Conservation (phyloP, 306 rosid genomes). For the Citrullus mucosospermus region DNA sequence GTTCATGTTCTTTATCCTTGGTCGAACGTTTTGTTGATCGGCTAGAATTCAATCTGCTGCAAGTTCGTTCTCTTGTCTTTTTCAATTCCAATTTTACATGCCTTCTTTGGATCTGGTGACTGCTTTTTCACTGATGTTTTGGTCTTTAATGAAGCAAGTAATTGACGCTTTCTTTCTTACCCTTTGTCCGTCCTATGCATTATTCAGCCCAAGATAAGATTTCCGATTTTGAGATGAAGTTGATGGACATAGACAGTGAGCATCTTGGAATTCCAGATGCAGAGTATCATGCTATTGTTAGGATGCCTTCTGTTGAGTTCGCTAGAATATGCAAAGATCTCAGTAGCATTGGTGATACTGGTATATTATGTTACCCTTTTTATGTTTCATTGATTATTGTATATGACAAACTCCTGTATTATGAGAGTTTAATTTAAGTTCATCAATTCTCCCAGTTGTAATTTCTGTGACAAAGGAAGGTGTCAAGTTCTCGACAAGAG, state of each 20-base stretch:
- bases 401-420: not conserved
- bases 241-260: conserved; percentile 96
- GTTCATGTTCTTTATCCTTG: not conserved
- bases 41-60: not conserved
- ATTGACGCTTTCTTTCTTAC: not conserved
- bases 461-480: conserved; percentile 91
- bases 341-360: conserved; percentile 88
- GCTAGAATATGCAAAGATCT: conserved; percentile 89
- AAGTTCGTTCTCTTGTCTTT: not conserved
- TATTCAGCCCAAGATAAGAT: conserved; percentile 55
- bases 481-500: conserved; percentile 88
- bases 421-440: not conserved
- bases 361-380: conserved; percentile 19
- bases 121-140: not conserved
- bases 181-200: not conserved
- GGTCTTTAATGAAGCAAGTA: not conserved
- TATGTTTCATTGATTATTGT: not conserved
- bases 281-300: conserved; percentile 81
- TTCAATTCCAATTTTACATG: not conserved
- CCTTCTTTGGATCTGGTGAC: not conserved
- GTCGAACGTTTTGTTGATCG: not conserved
- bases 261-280: conserved; percentile 96
- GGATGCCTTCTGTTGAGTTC: conserved; percentile 86
- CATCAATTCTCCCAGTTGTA: conserved; percentile 44
- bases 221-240: conserved; percentile 92